Evolutionary conservation across 495 filamentous ascomycete species (phyloP).

Genomic region (Talaromyces adpressus): DNA sequence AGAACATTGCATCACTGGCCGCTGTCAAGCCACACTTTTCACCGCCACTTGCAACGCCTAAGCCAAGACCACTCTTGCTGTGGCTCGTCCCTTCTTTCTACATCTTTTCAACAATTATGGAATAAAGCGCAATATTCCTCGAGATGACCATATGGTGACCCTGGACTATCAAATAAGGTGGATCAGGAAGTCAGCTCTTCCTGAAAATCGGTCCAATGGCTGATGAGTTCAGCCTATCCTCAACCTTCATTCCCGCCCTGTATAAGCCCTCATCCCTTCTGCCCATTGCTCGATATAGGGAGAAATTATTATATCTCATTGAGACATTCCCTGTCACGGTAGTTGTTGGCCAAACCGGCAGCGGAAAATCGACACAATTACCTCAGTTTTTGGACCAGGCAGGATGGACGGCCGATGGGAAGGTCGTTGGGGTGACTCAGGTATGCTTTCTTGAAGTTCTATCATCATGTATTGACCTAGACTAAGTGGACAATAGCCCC

Average conservation of each 20-base stretch:
- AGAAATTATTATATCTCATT: slow-evolving; percentile 68
- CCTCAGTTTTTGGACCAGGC: slow-evolving; percentile 82
- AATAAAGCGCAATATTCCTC: not conserved
- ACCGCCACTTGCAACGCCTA: not conserved
- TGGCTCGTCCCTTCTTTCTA: not conserved
- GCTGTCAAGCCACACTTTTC: not conserved
- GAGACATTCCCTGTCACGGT: slow-evolving; percentile 75
- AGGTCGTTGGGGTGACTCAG: slow-evolving; percentile 85
- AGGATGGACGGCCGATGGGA: slow-evolving; percentile 81
- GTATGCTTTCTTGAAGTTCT: slow-evolving; percentile 31
- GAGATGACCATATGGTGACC: not conserved
- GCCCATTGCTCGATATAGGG: slow-evolving; percentile 69
- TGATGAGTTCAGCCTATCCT: slow-evolving; percentile 48
- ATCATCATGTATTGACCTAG: not conserved
- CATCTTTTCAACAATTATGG: not conserved
- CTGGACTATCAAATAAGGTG: not conserved
- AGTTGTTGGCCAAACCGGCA: slow-evolving; percentile 85
- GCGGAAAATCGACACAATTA: slow-evolving; percentile 84
- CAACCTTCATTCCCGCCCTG: slow-evolving; percentile 64
- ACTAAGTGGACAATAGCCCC: slow-evolving; percentile 49
- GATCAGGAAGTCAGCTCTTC: slow-evolving; percentile 2
- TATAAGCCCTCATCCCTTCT: slow-evolving; percentile 72
- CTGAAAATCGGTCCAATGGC: slow-evolving; percentile 20
- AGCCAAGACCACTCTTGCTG: not conserved
- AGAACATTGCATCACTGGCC: not conserved